phyloP scores from a whole-genome alignment of 352 stramenopile genomes.

The Phytophthora chlamydospora region DNA sequence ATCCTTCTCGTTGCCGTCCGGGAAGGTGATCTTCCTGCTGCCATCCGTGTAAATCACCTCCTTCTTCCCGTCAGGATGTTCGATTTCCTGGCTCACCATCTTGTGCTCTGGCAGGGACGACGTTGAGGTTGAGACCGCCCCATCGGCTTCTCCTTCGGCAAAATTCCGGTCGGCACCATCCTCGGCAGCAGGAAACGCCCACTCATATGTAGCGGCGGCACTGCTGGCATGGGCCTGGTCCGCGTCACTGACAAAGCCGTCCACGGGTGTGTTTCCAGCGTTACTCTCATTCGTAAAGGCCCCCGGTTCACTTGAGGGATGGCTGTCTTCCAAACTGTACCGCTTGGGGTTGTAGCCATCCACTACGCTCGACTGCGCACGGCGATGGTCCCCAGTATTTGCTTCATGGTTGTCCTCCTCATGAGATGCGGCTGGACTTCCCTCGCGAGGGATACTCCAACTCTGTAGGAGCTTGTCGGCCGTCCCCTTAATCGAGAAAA shows the following conservation, averaged over 20 bases:
- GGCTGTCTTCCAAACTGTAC: slow-evolving; percentile 35
- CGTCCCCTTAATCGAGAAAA: slow-evolving; percentile 49
- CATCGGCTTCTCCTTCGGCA: slow-evolving; percentile 4
- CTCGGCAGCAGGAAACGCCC: slow-evolving; percentile 22
- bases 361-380: slow-evolving; percentile 12
- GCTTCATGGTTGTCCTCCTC: slow-evolving; percentile 3
- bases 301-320: slow-evolving; percentile 11
- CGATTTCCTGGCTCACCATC: slow-evolving; percentile 44
- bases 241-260: slow-evolving; percentile 1
- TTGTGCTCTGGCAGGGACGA: slow-evolving; percentile 27
- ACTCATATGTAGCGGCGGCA: slow-evolving; percentile 17
- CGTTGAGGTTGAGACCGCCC: slow-evolving; percentile 8
- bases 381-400: slow-evolving; percentile 8
- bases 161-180: slow-evolving; percentile 11
- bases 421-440: not conserved
- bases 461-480: slow-evolving; percentile 46
- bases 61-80: slow-evolving; percentile 62
- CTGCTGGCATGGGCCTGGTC: slow-evolving; percentile 1
- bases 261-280: not conserved
- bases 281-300: not conserved
- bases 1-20: slow-evolving; percentile 95
- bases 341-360: slow-evolving; percentile 42
- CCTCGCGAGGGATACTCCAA: slow-evolving; percentile 29
- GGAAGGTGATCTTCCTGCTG: slow-evolving; percentile 82
- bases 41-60: slow-evolving; percentile 67